Evolutionary conservation across 257 asterid species (phyloP), one percentile per base, ranked within the genome.

Genomic region (Scutellaria baicalensis): DNA sequence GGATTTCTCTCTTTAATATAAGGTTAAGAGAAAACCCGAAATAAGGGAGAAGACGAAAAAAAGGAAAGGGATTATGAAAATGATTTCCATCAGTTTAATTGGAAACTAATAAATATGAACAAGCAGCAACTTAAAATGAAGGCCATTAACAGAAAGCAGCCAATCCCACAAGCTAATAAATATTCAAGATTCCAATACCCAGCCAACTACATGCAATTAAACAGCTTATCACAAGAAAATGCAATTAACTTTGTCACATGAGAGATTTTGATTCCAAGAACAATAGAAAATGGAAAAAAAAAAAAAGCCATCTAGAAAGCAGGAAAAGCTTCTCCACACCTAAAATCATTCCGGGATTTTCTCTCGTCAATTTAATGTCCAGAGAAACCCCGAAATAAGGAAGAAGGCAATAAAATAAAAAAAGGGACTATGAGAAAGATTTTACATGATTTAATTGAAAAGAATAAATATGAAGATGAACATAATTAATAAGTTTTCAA

Each of bases 131-230:
- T n/a, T n/a, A n/a, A n/a, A n/a, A n/a, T n/a, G n/a, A n/a, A n/a
- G n/a, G n/a, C n/a, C n/a, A n/a, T n/a, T n/a, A n/a, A n/a, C n/a
- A n/a, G n/a, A n/a, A n/a, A n/a, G n/a, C n/a, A n/a, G n/a, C n/a
- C n/a, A n/a, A n/a, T n/a, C n/a, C n/a, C n/a, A 58, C 14, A 66
- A 18, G 65, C 43, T 66, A 72, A 56, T 72, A 76, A 75, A 68
- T 78, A 58, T 60, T 61, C 55, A 69, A 71, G 81, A 78, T 75
- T 73, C 80, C 79, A 66, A 61, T 60, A n/a, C n/a, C n/a, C n/a
- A n/a, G n/a, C n/a, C n/a, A n/a, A n/a, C n/a, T n/a, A 73, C 11
- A 57, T 56, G 75, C 73, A n/a, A n/a, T n/a, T n/a, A n/a, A n/a
- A n/a, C n/a, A n/a, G n/a, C n/a, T n/a, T n/a, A n/a, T n/a, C n/a